Conservation (phyloP, 768 basidiomycete genomes). For the Suillus clintonianus region DNA sequence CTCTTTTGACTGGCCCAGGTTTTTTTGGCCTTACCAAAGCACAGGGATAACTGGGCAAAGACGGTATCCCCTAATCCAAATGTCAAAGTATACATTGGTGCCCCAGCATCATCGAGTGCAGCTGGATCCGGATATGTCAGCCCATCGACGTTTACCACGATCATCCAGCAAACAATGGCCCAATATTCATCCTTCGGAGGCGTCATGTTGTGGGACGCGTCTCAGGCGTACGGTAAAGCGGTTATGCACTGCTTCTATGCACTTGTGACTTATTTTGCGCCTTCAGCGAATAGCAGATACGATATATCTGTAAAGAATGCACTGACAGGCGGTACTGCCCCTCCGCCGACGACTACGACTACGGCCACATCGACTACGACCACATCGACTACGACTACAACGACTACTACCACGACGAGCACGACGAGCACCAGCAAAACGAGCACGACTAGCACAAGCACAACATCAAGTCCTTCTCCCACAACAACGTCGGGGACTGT, state of each 20-base stretch:
- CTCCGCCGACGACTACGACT: constrained; percentile 25
- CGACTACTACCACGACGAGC: constrained; percentile 11
- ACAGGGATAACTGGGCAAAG: constrained; percentile 51
- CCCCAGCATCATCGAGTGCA: constrained; percentile 41
- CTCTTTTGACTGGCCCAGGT: not conserved
- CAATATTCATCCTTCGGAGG: constrained; percentile 49
- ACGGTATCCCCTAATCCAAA: constrained; percentile 43
- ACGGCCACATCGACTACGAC: constrained; percentile 14
- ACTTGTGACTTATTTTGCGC: not conserved
- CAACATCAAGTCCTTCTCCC: constrained; percentile 24
- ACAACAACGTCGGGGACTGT: constrained; percentile 26
- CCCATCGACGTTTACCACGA: constrained; percentile 31
- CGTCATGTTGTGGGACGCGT: constrained; percentile 45
- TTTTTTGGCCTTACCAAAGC: not conserved
- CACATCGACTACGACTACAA: constrained; percentile 17
- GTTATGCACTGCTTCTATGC: not conserved
- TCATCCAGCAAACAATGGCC: constrained; percentile 33
- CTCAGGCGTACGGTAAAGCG: constrained; percentile 42
- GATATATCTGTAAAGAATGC: constrained; percentile 45
- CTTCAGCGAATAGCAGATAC: constrained; percentile 43
- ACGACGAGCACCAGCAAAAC: not conserved
- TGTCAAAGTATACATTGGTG: constrained; percentile 52
- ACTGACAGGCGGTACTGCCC: constrained; percentile 23
- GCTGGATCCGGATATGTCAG: constrained; percentile 45
- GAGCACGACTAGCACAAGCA: constrained; percentile 16